phyloP scores from a whole-genome alignment of 768 basidiomycete species.

The Leccinum aurantiacum region DNA sequence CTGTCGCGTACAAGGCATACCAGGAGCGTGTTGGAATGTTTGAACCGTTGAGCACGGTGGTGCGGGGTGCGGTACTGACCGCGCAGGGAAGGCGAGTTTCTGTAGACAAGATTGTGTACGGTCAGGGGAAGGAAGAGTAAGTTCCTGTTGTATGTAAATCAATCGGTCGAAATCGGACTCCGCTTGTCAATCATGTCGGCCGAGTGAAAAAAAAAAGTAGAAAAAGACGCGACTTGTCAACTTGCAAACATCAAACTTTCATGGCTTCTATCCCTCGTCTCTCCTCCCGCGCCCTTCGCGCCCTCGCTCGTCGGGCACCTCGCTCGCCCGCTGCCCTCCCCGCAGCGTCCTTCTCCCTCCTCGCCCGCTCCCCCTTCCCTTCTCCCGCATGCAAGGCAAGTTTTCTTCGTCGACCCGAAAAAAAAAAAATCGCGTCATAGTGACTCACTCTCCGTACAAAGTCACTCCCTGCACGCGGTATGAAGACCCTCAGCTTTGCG shows the following conservation, averaged over 20 bases:
- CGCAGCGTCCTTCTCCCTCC: slow-evolving; percentile 67
- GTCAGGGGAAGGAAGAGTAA: slow-evolving; percentile 31
- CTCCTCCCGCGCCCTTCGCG: slow-evolving; percentile 65
- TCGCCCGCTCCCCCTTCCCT: slow-evolving; percentile 45
- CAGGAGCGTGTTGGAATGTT: slow-evolving; percentile 84
- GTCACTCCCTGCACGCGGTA: slow-evolving; percentile 64
- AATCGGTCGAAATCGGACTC: slow-evolving; percentile 19
- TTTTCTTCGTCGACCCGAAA: slow-evolving; percentile 32
- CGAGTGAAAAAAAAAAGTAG: slow-evolving; percentile 4
- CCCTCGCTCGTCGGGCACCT: slow-evolving; percentile 65
- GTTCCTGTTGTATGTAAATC: background rate
- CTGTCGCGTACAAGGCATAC: slow-evolving; percentile 67
- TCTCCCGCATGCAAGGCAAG: slow-evolving; percentile 27
- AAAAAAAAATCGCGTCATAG: slow-evolving; percentile 19
- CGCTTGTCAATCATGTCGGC: slow-evolving; percentile 9
- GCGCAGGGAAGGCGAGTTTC: slow-evolving; percentile 37
- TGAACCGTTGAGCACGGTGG: slow-evolving; percentile 44
- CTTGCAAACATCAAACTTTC: slow-evolving; percentile 30
- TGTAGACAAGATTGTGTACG: slow-evolving; percentile 46
- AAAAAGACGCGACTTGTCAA: slow-evolving; percentile 10
- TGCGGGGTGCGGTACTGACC: slow-evolving; percentile 43
- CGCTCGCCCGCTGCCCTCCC: slow-evolving; percentile 45
- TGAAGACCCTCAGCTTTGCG: slow-evolving; percentile 97
- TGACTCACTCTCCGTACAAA: slow-evolving; percentile 9
- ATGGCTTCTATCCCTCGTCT: slow-evolving; percentile 62